phyloP scores from a whole-genome alignment of 768 basidiomycete genomes.

The Mycena albidolilacea region DNA sequence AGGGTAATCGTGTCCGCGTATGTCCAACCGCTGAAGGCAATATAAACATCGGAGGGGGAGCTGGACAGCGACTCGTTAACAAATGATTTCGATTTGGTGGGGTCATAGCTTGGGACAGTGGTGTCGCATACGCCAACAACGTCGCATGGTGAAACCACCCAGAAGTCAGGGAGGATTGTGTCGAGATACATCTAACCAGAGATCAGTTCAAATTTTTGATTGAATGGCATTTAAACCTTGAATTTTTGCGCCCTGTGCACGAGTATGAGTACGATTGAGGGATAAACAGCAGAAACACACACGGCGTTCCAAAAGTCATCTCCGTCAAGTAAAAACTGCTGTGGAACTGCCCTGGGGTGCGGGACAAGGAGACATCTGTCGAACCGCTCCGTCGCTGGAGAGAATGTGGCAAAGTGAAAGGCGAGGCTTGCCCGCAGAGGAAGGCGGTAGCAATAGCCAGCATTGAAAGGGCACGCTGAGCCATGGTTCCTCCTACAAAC shows the following conservation, averaged over 20 bases:
- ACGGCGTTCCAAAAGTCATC: slow-evolving; percentile 18
- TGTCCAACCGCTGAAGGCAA: slow-evolving; percentile 13
- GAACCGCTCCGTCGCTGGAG: slow-evolving; percentile 20
- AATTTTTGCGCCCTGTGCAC: slow-evolving; percentile 19
- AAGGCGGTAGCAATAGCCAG: slow-evolving; percentile 16
- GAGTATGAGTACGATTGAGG: slow-evolving; percentile 19
- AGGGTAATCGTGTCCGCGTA: slow-evolving; percentile 19
- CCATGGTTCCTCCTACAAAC: slow-evolving; percentile 18
- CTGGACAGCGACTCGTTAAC: slow-evolving; percentile 17
- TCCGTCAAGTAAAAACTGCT: slow-evolving; percentile 17
- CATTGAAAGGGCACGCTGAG: slow-evolving; percentile 15
- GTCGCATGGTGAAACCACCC: slow-evolving; percentile 16
- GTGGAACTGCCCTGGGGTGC: slow-evolving; percentile 17
- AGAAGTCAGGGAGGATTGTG: slow-evolving; percentile 12
- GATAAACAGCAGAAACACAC: slow-evolving; percentile 17
- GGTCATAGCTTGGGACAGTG: slow-evolving; percentile 21
- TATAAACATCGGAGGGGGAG: slow-evolving; percentile 12
- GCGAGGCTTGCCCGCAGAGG: slow-evolving; percentile 14
- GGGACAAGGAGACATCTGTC: slow-evolving; percentile 17
- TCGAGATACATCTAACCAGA: slow-evolving; percentile 20
- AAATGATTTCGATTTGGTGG: slow-evolving; percentile 20
- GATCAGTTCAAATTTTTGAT: slow-evolving; percentile 8
- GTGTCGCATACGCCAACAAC: slow-evolving; percentile 14
- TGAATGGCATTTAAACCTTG: slow-evolving; percentile 13
- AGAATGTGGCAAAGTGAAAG: slow-evolving; percentile 16